Evolutionary conservation across 2,329 filamentous ascomycete species (phyloP).

Genomic region (Neopestalotiopsis sp.): DNA sequence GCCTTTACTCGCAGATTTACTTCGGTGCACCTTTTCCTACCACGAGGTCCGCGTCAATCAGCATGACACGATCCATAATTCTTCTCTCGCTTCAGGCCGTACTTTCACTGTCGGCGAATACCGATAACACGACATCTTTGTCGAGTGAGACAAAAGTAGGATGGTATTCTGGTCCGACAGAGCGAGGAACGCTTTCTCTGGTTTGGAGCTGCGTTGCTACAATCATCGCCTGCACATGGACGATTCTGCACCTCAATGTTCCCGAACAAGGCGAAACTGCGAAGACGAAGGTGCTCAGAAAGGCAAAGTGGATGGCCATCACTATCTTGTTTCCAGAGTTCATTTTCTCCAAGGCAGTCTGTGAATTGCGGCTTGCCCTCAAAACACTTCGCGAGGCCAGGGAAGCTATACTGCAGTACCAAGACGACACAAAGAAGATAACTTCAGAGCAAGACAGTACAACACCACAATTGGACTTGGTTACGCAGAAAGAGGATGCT

Average conservation of each 20-base stretch:
- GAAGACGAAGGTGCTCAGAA: background rate
- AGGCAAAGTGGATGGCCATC: background rate
- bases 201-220: background rate
- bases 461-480: no score
- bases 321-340: background rate
- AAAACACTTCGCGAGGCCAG: background rate
- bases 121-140: no score
- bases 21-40: no score
- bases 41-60: no score
- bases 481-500: no score
- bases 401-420: no score
- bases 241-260: background rate
- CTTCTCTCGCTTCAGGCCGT: no score
- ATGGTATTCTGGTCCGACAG: constrained; percentile 1
- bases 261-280: background rate
- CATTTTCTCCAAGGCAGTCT: background rate
- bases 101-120: no score
- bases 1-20: no score
- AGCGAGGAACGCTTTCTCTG: background rate
- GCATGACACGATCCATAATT: background rate
- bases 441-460: no score
- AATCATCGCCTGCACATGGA: background rate
- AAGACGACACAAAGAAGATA: background rate
- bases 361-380: background rate
- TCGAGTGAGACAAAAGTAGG: background rate